A percentile compares a stretch with the other conserved stretches of the same genome.
These are phyloP conservation scores for Aspergillus funiculosus DNA, from an alignment of 495 filamentous ascomycete species.

Conservation along the genomic window DNA sequence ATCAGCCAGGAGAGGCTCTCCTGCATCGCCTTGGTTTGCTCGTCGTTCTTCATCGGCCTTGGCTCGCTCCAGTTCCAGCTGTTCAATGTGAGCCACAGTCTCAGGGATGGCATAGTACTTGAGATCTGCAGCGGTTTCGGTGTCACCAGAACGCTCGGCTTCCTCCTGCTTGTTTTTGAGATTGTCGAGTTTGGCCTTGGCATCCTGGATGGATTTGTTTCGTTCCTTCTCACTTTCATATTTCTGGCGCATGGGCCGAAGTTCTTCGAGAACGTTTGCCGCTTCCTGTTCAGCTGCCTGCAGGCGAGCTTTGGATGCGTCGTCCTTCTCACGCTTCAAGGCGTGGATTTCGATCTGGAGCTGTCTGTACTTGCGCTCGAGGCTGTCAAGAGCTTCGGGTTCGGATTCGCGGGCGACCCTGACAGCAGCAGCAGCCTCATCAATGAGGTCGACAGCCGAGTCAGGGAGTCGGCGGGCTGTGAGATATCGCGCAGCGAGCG, in stretches of 20 bases:
- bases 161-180: constrained; percentile 88
- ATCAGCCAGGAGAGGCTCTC: constrained; percentile 72
- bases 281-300: constrained; percentile 80
- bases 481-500: constrained; percentile 83
- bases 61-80: constrained; percentile 75
- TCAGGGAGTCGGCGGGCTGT: constrained; percentile 87
- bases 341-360: constrained; percentile 96
- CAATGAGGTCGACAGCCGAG: constrained; percentile 92
- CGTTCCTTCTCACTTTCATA: constrained; percentile 88
- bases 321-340: constrained; percentile 86
- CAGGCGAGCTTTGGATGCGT: constrained; percentile 77
- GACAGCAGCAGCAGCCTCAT: constrained; percentile 93
- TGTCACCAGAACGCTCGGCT: constrained; percentile 78
- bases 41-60: constrained; percentile 68
- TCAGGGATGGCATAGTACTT: constrained; percentile 97
- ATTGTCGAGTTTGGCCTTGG: constrained; percentile 87
- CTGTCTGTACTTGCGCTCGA: constrained; percentile 82
- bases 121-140: constrained; percentile 78
- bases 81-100: constrained; percentile 68
- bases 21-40: constrained; percentile 47
- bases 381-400: constrained; percentile 86
- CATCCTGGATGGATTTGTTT: constrained; percentile 85
- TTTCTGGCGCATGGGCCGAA: constrained; percentile 86
- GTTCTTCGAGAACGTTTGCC: constrained; percentile 84
- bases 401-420: constrained; percentile 92